Base-by-base conservation (phyloP, 2,329 filamentous ascomycete genomes). In the Boeremia exigua region DNA sequence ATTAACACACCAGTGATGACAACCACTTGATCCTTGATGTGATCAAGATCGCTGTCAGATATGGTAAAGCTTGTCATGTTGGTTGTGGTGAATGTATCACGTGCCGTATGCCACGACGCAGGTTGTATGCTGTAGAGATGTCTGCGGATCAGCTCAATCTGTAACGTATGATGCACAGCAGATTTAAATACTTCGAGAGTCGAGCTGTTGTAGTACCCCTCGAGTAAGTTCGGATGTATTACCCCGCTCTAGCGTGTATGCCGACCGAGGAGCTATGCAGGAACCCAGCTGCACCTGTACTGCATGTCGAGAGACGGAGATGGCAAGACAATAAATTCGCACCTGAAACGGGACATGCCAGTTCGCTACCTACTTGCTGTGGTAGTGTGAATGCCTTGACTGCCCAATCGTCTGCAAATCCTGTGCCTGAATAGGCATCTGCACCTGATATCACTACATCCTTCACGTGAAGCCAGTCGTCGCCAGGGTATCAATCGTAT, bases 1-100 rank as follows among this genome's bases (percentile, higher is more conserved):
- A 11, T 23, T 7, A 17, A 30, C 42, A 15, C 72, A 82, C 81
- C 81, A 49, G 83, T 85, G 12, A 86, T 74, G 25, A 85, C 63
- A n/a, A 82, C 76, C 19, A 83, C 78, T 65, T 84, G 80, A 56
- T 76, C 80, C 56, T 79, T 79, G 32, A 85, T 71, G 36, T 67
- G 60, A 11, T 60, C 56, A 4, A 84, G 68, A 37, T 79, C 75
- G 9, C 75, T 70, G 56, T 83, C 78, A 37, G 77, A 66, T 42
- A 84, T 82, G 1, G 67, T 62, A 30, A 84, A 76, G 61, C 78
- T 78, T 8, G 67, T 66, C 67, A 69, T 69, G n/a, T 25, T 52
- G 33, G 27, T n/a, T n/a, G 15, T 29, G 23, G 28, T 32, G 10
- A 9, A 33, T 32, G 15, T 23, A 17, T 43, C 7, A 12, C 14